A percentile compares a stretch with the other conserved stretches of the same genome.
phyloP scores from a whole-genome alignment of 169 alveolate genomes.

The Plasmodium yoelii region DNA sequence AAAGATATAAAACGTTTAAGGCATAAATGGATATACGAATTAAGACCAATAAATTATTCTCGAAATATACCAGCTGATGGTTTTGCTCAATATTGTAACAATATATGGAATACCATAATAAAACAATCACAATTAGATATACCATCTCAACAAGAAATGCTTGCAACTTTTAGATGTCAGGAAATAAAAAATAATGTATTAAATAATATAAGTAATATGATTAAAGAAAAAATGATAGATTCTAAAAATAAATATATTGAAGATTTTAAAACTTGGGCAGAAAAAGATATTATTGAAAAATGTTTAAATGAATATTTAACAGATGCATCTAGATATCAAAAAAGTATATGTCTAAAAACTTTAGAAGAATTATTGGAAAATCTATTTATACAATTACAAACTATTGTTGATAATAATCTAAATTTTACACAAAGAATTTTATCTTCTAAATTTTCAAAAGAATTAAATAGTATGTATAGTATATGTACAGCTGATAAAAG shows the following conservation, averaged over 20 bases:
- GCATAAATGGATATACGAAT: constrained; percentile 78
- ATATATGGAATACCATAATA: constrained; percentile 85
- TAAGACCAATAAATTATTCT: constrained; percentile 86
- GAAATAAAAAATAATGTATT: constrained; percentile 86
- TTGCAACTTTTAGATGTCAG: constrained; percentile 88
- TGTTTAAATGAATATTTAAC: constrained; percentile 78
- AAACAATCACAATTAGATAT: constrained; percentile 90
- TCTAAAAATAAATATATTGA: constrained; percentile 49
- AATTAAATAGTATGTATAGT: constrained; percentile 77
- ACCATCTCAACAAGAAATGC: constrained; percentile 91
- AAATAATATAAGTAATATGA: constrained; percentile 27
- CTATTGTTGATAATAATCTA: constrained; percentile 78
- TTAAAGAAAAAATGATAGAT: constrained; percentile 55
- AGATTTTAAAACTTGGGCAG: constrained; percentile 78
- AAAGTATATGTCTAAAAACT: constrained; percentile 74
- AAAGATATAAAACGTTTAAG: constrained; percentile 79
- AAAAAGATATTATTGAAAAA: constrained; percentile 60
- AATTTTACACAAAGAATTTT: constrained; percentile 71
- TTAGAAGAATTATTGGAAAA: constrained; percentile 72
- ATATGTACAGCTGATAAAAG: constrained; percentile 72
- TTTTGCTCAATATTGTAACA: constrained; percentile 84
- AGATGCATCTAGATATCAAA: constrained; percentile 83
- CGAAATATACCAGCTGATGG: constrained; percentile 92
- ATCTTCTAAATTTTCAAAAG: constrained; percentile 74
- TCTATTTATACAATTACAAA: constrained; percentile 77